These are phyloP conservation scores for Simplicillium aogashimaense DNA, from an alignment of 2,329 filamentous ascomycete species.

Conservation along the genomic window DNA sequence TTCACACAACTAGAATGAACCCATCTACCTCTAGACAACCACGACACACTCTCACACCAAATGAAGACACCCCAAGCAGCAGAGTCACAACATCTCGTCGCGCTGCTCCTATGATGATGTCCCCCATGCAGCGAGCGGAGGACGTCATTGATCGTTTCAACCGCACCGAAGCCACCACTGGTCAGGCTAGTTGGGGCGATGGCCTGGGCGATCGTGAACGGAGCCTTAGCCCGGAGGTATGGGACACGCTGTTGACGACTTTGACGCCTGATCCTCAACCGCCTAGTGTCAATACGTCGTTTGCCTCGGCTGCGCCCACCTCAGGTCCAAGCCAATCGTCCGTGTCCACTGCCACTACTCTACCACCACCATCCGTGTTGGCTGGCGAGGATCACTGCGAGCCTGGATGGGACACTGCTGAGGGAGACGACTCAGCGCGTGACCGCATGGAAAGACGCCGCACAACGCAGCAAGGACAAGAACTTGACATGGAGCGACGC, in stretches of 20 bases:
- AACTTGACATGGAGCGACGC: not conserved
- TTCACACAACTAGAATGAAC: too few relatives aligned
- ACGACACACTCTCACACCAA: too few relatives aligned
- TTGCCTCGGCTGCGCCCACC: constrained; percentile 49
- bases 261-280: constrained; percentile 73
- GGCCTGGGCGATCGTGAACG: constrained; percentile 78
- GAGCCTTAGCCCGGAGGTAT: constrained; percentile 69
- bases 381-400: constrained; percentile 33
- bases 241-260: constrained; percentile 74
- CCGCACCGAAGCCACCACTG: not conserved
- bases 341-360: constrained; percentile 19
- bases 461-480: not conserved
- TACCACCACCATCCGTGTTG: constrained; percentile 23
- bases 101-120: not conserved
- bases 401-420: constrained; percentile 44
- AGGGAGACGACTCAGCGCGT: constrained; percentile 41
- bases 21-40: too few relatives aligned
- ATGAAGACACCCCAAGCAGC: too few relatives aligned
- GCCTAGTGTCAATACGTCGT: constrained; percentile 74
- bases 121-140: not conserved
- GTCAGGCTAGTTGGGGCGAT: constrained; percentile 34
- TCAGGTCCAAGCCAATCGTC: constrained; percentile 24
- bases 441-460: constrained; percentile 9
- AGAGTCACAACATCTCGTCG: too few relatives aligned
- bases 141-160: not conserved